Evolutionary conservation across 2,329 filamentous ascomycete species (phyloP).

Genomic region (Trichoderma aggressivum): DNA sequence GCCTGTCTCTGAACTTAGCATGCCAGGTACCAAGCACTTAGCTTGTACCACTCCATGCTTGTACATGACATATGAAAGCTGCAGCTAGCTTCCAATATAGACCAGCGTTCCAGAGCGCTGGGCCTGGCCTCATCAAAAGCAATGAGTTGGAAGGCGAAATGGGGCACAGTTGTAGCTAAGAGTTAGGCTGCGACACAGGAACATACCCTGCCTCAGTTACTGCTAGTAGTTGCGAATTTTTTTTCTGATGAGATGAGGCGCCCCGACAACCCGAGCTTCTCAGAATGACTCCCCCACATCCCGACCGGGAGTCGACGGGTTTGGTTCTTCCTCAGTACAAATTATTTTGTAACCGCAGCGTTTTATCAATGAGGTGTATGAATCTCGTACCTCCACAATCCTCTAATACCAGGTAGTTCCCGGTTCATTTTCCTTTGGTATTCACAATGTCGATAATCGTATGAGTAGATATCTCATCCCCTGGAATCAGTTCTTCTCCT

Average conservation of each 20-base stretch:
- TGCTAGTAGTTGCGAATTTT: neutral
- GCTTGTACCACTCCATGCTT: neutral
- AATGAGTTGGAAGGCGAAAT: neutral
- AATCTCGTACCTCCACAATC: neutral
- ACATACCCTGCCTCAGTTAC: neutral
- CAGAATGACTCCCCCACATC: slow-evolving; percentile 1
- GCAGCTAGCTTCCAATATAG: neutral
- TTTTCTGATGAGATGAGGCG: neutral
- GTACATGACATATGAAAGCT: neutral
- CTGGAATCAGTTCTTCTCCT: neutral
- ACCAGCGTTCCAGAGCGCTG: slow-evolving; percentile 7
- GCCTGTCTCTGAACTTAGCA: slow-evolving; percentile 6
- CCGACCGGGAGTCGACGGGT: neutral
- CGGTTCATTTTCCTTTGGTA: neutral
- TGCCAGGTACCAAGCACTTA: neutral
- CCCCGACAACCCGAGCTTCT: neutral
- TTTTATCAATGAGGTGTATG: neutral
- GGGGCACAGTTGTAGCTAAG: neutral
- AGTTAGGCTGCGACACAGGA: neutral
- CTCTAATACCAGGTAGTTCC: neutral
- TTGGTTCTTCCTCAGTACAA: neutral
- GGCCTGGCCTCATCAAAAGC: neutral
- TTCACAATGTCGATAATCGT: neutral
- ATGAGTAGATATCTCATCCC: neutral
- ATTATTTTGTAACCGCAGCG: neutral